Base-by-base conservation (phyloP, 2,329 filamentous ascomycete genomes). In the Colletotrichum gloeosporioides region DNA sequence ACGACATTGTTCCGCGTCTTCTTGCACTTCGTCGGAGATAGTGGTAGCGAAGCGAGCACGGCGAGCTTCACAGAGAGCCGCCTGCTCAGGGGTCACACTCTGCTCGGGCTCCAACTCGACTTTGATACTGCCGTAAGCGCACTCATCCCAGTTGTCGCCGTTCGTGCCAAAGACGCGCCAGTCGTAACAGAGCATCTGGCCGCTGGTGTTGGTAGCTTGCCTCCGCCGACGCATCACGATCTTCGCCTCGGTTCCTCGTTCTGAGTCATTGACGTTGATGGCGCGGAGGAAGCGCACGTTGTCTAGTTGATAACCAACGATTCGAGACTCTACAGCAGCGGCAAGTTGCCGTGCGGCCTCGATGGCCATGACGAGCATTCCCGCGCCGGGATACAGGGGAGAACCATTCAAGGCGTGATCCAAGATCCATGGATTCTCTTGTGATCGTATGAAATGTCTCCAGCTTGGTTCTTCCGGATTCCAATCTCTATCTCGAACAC, bases 401-500 rank as follows among this genome's bases (percentile, higher is more conserved):
- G 87, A 86, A 77, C 83, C 87, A 70, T 87, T 81, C 78, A 81
- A 84, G 13, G 87, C 84, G 71, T 91, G 89, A 69, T 90, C 87
- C 62, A 84, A 80, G 8, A 91, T 84, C 89, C 89, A 91, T 1
- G 88, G 88, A 63, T 88, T 87, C 79, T 91, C 89, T 0, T 83
- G 82, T 6, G 87, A 67, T 8, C 88, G 86, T 49, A 90, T 83
- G 72, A 88, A 88, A 2, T 87, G 87, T 8, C 88, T 84, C 89
- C 88, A 90, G 7, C 85, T 83, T 8, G 87, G 86, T 73, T 89
- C 85, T 49, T 85, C 85, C 0, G 85, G 82, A 16, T 84, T 85
- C 7, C 86, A 86, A 73, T 89, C 87, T 1, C 83, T 81, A 3
- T 85, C 85, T 0, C 84, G 86, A 1, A 85, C 82, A 0, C 90